Base-by-base conservation (phyloP, 176 grass and related monocot species). In the Oropetium thomaeum region DNA sequence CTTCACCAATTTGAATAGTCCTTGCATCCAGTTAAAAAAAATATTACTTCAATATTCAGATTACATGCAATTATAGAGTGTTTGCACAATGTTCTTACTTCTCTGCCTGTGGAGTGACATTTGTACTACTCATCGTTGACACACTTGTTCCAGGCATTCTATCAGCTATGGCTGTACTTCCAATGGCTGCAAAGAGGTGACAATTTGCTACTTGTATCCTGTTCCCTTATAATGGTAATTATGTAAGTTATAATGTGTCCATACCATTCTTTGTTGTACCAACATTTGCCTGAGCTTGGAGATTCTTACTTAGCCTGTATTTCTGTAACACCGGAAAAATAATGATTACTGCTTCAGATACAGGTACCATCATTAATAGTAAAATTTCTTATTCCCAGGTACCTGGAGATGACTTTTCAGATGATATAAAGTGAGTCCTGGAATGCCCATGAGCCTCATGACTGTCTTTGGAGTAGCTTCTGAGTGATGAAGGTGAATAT, bases 351-450 rank as follows among this genome's bases (percentile, higher is more conserved):
- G 26, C 64, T 71, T 32, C 44, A 79, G 39, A 73, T 78, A 49
- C 34, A 66, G 54, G 22, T 82, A 60, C 72, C 37, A 47, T 73
- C 49, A 81, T 41, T 73, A 68, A 61, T 39, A 51, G 29, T 45
- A 39, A n/a, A 55, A 39, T 78, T 78, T 77, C 20, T 77, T 34
- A 66, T 83, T 79, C 70, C 67, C 32, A 66, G 32, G 74, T 85
- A 96, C 93, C 89, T 96, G 93, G 74, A 96, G 93, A 84, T 96
- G 93, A 41, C 93, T 93, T 86, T 97, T 97, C 80, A 97, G 79
- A 90, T 97, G 93, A 79, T 97, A 97, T 43, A 97, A 87, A 62
- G 93, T 97, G 65, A 97, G 86, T 88, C 93, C 93, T 65, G 93
- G 93, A 88, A 97, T 90, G 55, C 93, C 90, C 90, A 97, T 97